Evolutionary conservation across 495 filamentous ascomycete species (phyloP).

Genomic region (Eremomyces bilateralis): DNA sequence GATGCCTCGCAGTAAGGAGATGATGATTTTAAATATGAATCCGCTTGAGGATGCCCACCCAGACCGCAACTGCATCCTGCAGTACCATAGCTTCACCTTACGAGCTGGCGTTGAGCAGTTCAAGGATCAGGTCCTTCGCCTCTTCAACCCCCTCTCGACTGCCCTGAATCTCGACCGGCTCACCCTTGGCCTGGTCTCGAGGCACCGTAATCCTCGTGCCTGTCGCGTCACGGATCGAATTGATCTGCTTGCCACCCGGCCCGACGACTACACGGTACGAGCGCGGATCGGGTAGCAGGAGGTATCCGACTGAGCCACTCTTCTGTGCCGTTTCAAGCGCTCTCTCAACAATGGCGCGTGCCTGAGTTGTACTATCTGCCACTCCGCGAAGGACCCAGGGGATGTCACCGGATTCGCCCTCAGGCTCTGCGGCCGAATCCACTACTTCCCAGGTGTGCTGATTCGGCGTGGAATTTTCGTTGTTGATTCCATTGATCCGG

Average conservation of each 20-base stretch:
- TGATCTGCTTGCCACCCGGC: conserved; percentile 73
- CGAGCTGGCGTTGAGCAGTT: conserved; percentile 47
- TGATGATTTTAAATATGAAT: no score
- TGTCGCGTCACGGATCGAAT: conserved; percentile 74
- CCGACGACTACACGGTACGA: conserved; percentile 85
- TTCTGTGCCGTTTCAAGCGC: conserved; percentile 51
- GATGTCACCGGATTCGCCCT: conserved; percentile 32
- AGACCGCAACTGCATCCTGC: no score
- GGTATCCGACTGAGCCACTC: conserved; percentile 57
- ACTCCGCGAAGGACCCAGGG: conserved; percentile 78
- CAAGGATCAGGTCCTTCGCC: conserved; percentile 72
- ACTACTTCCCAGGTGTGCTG: conserved; percentile 63
- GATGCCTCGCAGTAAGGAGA: no score
- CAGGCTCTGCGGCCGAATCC: conserved; percentile 22
- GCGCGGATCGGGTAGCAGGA: conserved; percentile 71
- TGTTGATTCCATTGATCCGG: conserved; percentile 44
- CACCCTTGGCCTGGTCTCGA: conserved; percentile 47
- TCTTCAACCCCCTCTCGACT: conserved; percentile 60
- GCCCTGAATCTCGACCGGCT: conserved; percentile 78
- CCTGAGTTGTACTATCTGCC: conserved; percentile 49
- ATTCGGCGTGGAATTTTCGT: conserved; percentile 25
- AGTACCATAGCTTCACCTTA: no score
- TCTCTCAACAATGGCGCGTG: conserved; percentile 43
- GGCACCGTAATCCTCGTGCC: conserved; percentile 85
- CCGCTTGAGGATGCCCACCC: no score